phyloP scores from a whole-genome alignment of 768 basidiomycete species.

The Kwoniella europaea region DNA sequence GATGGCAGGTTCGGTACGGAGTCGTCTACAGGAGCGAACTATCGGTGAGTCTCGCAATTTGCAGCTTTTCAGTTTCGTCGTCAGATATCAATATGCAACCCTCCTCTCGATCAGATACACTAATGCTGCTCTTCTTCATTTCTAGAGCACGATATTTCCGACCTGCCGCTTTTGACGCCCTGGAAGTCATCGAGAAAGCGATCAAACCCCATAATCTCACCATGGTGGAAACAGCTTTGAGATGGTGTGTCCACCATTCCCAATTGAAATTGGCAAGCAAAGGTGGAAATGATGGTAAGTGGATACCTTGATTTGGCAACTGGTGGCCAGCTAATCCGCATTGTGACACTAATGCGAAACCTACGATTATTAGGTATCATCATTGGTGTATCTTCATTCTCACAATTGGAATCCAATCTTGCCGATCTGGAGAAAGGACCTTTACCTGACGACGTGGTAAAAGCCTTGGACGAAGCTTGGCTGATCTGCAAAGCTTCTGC shows the following conservation, averaged over 20 bases:
- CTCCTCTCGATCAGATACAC: background rate
- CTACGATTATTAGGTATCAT: conserved; percentile 57
- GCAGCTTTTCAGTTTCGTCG: too few species aligned
- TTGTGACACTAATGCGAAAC: too few species aligned
- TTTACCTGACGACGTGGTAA: conserved; percentile 65
- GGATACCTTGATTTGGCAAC: too few species aligned
- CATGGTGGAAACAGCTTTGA: conserved; percentile 59
- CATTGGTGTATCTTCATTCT: conserved; percentile 68
- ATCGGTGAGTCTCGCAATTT: conserved; percentile 21
- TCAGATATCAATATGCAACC: background rate
- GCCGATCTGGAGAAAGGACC: conserved; percentile 63
- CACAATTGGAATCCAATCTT: conserved; percentile 63
- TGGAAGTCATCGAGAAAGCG: conserved; percentile 61
- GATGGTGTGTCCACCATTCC: conserved; percentile 65
- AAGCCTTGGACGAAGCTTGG: conserved; percentile 66
- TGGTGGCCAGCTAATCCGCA: too few species aligned
- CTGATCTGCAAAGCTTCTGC: conserved; percentile 60
- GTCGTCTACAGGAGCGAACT: conserved; percentile 30
- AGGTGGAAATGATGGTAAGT: conserved; percentile 38
- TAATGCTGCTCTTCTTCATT: background rate
- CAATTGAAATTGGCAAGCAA: conserved; percentile 59
- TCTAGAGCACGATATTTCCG: conserved; percentile 47
- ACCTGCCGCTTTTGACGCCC: conserved; percentile 61
- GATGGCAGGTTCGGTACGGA: conserved; percentile 38
- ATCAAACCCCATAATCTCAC: conserved; percentile 60